A percentile compares a stretch with the other conserved stretches of the same genome.
Evolutionary conservation across 2,329 filamentous ascomycete genomes (phyloP).

Genomic region (Fusarium sp.): DNA sequence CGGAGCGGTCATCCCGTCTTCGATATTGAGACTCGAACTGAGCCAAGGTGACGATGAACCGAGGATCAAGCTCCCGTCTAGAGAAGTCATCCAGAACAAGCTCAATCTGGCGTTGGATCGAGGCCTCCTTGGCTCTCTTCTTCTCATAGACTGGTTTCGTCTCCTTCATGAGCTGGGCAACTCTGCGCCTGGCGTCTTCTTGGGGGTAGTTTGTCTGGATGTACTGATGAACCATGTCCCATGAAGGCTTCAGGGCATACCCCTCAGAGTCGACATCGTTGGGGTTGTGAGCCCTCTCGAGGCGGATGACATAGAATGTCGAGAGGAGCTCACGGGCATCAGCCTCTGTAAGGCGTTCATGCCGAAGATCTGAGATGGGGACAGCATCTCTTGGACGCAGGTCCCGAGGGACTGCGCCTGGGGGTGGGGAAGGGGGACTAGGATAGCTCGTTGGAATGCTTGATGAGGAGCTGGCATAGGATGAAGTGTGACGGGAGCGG

Average conservation of each 20-base stretch:
- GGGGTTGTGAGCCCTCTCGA: constrained; percentile 54
- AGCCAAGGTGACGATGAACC: constrained; percentile 56
- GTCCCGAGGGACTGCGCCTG: constrained; percentile 23
- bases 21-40: constrained; percentile 59
- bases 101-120: constrained; percentile 59
- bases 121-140: constrained; percentile 50
- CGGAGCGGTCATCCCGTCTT: constrained; percentile 36
- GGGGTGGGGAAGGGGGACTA: constrained; percentile 29
- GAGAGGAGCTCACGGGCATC: constrained; percentile 56
- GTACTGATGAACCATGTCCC: constrained; percentile 53
- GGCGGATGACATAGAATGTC: constrained; percentile 55
- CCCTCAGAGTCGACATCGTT: constrained; percentile 54
- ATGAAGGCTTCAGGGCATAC: constrained; percentile 50
- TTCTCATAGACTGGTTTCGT: constrained; percentile 54
- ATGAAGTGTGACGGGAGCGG: not conserved
- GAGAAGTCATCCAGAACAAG: constrained; percentile 51
- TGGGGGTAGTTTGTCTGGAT: constrained; percentile 54
- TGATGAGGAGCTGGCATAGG: not conserved
- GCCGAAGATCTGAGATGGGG: constrained; percentile 53
- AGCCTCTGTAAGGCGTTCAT: constrained; percentile 52
- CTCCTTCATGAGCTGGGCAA: constrained; percentile 53
- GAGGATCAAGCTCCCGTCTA: constrained; percentile 50
- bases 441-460: not conserved
- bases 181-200: constrained; percentile 51
- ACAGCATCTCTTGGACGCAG: constrained; percentile 31